Evolutionary conservation across 768 basidiomycete genomes (phyloP), one percentile per base, ranked within the genome.

Genomic region (Lepiota venenata): DNA sequence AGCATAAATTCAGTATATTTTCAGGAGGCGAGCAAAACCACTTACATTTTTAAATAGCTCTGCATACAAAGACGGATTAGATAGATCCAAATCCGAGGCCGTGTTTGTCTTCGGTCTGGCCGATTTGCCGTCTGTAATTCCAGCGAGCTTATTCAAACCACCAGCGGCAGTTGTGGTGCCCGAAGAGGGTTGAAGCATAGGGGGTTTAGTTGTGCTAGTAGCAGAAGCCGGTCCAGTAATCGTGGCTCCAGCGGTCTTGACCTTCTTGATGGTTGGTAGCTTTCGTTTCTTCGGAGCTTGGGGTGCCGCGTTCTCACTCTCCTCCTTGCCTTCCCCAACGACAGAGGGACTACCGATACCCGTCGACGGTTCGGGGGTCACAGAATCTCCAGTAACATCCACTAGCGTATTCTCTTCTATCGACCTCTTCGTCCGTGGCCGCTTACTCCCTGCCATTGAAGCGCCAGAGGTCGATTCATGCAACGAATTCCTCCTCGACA

Each of bases 241-340:
- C 12, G 57, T 53, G 15, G 69, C 58, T 37, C 64, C 65, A 16
- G 67, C 29, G 4, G 61, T 58, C 58, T 85, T 85, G 66, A 74
- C 81, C 70, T 87, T 86, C 72, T 80, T 86, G 57, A 87, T 87
- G n/a, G 79, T 69, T 0, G 85, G 84, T 18, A 85, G 72, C 63
- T 87, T 88, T 37, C 73, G 78, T 64, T 84, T 87, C 72, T 81
- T 85, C n/a, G 67, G 63, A n/a, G 72, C 71, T 16, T 73, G 66
- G 8, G 63, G 48, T 16, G 49, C 45, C 22, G 36, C 35, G 44
- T 15, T 25, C 18, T 15, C n/a, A 25, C 9, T 29, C 16, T 53
- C 51, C n/a, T 50, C 51, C 32, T 59, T 56, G 6, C 16, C 12
- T 35, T 18, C 32, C 42, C 37, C 39, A 10, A 20, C 39, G 16